Evolutionary conservation across 306 rosid species (phyloP), one percentile per base, ranked within the genome.

Genomic region (Herpetospermum pedunculosum): DNA sequence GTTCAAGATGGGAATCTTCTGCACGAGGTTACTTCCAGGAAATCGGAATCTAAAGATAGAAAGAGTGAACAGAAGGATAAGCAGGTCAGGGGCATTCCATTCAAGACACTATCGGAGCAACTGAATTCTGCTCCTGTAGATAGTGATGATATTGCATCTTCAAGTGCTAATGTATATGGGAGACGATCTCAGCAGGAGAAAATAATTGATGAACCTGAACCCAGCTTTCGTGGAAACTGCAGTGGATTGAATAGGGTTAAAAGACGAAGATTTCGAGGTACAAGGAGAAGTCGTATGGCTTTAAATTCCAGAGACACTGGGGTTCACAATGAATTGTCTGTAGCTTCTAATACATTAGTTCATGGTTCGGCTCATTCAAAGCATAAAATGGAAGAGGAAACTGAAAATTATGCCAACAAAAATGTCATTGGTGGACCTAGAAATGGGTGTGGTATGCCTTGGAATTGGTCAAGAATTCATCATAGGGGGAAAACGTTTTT

Each of bases 401-500:
- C 83, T 26, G 86, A 80, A 26, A 91, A 80, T 29, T 82, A 75
- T 48, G 87, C 32, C 5, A 86, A 82, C 48, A 86, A 80, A 73
- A 91, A 89, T 82, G 87, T 95, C 78, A 85, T 87, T 15, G 86
- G 89, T 58, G 97, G 92, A 63, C 96, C 99, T 28, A 81, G 83
- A 80, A 95, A 95, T 75, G 96, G 97, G 55, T 95, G 99, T 77
- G 99, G 99, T 59, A 85, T 95, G 80, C 99, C 97, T 12, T 95
- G 96, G 96, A 95, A 91, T 81, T 95, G 99, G 99, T 95, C 99
- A 55, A 87, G 92, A 77, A 95, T 95, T 85, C 99, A 95, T 83
- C 84, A 91, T 53, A 85, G 99, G 75, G 92, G 99, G 69, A 95
- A 89, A 80, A 83, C 95, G 57, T 78, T 95, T 81, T 87, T 95